Base-by-base conservation (phyloP, 768 basidiomycete species). In the Suillus paluster region DNA sequence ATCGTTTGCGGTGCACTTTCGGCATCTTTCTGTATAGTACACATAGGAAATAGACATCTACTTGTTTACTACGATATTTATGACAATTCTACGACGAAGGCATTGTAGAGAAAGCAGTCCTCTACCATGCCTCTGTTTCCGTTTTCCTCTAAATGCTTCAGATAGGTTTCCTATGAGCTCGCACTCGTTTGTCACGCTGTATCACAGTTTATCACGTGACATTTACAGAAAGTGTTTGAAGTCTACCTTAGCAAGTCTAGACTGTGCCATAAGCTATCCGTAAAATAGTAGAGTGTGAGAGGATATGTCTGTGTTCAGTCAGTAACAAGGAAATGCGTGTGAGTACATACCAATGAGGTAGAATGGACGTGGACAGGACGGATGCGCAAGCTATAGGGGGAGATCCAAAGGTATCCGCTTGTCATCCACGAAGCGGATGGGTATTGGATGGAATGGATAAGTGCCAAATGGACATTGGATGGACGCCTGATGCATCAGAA, bases 191-290 rank as follows among this genome's bases (percentile, higher is more conserved):
- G 44, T 44, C 44, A 44, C n/a, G 10, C n/a, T 44, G 2, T 44
- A 21, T 44, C n/a, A 44, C 44, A 10, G n/a, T 44, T 44, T 44
- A 58, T n/a, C 57, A 58, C 42, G 42, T 58, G 57, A 58, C 30
- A 25, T 58, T 58, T 45, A 34, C 46, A 8, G 57, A 15, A 44
- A 44, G 30, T 33, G n/a, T 23, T 44, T 19, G 39, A 21, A 17
- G 42, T 11, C 57, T 36, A 57, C 55, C 55, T 57, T 57, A 58
- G 23, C n/a, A n/a, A n/a, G n/a, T n/a, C n/a, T n/a, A n/a, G n/a
- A n/a, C n/a, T n/a, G n/a, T n/a, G n/a, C n/a, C n/a, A n/a, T n/a
- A n/a, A n/a, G n/a, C n/a, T n/a, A n/a, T n/a, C n/a, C n/a, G n/a
- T n/a, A n/a, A n/a, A n/a, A n/a, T n/a, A n/a, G n/a, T n/a, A n/a